These are phyloP conservation scores for Rehmannia glutinosa DNA, from an alignment of 257 asterid genomes.

Conservation along the genomic window DNA sequence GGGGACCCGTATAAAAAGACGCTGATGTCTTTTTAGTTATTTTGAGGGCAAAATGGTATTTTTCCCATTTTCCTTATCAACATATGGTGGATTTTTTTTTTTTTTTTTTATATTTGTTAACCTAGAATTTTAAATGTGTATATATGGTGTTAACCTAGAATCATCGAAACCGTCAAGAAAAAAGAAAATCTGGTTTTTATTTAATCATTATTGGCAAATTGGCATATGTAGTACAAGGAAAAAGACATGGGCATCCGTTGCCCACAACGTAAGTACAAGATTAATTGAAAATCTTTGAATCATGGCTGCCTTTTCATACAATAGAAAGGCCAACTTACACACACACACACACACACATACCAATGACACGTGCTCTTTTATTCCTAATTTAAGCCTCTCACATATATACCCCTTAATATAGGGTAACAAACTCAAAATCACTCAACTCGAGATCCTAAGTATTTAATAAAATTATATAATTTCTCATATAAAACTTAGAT, in stretches of 20 bases:
- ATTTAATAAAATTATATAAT: too few relatives aligned
- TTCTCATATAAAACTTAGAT: too few relatives aligned
- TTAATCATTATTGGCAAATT: background rate
- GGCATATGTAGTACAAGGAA: background rate
- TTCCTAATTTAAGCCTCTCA: background rate
- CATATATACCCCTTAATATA: background rate
- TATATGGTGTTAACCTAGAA: too few relatives aligned
- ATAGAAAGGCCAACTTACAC: slow-evolving; percentile 2
- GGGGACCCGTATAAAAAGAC: too few relatives aligned
- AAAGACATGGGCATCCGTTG: slow-evolving; percentile 15
- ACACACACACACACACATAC: background rate
- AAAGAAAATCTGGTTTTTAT: background rate
- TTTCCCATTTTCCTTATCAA: too few relatives aligned
- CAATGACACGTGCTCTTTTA: slow-evolving; percentile 13
- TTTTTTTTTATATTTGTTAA: too few relatives aligned
- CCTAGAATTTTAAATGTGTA: too few relatives aligned
- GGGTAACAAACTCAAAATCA: background rate
- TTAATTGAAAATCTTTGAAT: background rate
- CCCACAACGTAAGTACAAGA: slow-evolving; percentile 13
- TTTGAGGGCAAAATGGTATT: too few relatives aligned
- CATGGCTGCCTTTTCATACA: slow-evolving; percentile 23
- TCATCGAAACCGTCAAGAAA: background rate
- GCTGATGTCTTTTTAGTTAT: too few relatives aligned
- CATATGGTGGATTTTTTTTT: too few relatives aligned
- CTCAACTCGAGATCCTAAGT: background rate